A percentile compares a stretch with the other conserved stretches of the same genome.
phyloP scores from a whole-genome alignment of 148 eudicot genomes.

The Amaranthus hypochondriacus region DNA sequence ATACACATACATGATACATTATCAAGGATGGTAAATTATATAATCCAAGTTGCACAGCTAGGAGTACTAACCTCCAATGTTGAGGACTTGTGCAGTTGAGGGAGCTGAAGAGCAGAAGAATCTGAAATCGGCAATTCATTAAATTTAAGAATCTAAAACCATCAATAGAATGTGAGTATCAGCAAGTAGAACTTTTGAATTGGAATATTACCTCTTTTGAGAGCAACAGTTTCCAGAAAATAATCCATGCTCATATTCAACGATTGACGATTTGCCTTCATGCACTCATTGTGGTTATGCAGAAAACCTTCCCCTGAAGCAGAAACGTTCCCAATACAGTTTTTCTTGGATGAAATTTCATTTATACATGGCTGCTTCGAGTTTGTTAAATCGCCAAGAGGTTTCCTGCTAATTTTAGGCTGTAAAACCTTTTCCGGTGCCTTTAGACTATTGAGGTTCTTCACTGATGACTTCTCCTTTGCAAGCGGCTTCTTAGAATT shows the following conservation, averaged over 20 bases:
- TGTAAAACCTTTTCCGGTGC: constrained; percentile 17
- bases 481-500: constrained; percentile 23
- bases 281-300: constrained; percentile 25
- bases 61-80: constrained; percentile 10
- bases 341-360: constrained; percentile 19
- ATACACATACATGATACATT: background rate
- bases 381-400: constrained; percentile 26
- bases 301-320: constrained; percentile 18
- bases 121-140: constrained; percentile 17
- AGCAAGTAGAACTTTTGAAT: background rate
- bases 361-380: constrained; percentile 16
- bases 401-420: constrained; percentile 20
- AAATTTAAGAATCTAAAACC: background rate
- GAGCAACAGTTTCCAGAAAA: constrained; percentile 25
- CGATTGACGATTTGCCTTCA: constrained; percentile 13
- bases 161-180: background rate
- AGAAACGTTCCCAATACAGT: constrained; percentile 11
- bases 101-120: constrained; percentile 1
- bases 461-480: constrained; percentile 6
- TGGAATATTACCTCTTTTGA: constrained; percentile 10
- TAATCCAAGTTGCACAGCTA: background rate
- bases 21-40: no score
- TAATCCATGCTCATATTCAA: constrained; percentile 21
- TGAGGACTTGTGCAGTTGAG: background rate
- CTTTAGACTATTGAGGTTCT: constrained; percentile 8